Evolutionary conservation across 2,329 filamentous ascomycete genomes (phyloP), one percentile per base, ranked within the genome.

Genomic region (Clarireedia hainanense): DNA sequence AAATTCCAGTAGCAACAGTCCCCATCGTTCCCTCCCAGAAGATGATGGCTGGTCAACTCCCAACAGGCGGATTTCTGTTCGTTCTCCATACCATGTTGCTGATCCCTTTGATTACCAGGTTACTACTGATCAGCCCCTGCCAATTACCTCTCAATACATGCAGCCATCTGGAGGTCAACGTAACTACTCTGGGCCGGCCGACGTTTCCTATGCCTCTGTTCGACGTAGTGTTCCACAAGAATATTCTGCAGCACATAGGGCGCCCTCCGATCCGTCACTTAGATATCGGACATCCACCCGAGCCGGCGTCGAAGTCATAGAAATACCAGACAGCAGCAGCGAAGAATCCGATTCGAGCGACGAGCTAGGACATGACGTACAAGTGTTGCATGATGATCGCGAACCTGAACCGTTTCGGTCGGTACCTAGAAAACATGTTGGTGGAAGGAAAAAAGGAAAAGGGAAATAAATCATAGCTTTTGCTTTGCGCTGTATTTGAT

Each of bases 21-120:
- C 64, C 45, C 60, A 65, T 23, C 62, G 61, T 50, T 72, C 75
- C 17, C 68, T 78, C 24, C 74, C 74, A 30, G 76, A 80, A 53
- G 79, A 80, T 72, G 74, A 71, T 67, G 43, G 69, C 69, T 63
- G 71, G 75, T 56, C 74, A 66, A 50, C 72, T 69, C 26, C 66
- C 64, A 60, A 74, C 67, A 46, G 70, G 60, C 57, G 68, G 52
- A 62, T 58, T 51, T 66, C 66, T 26, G 55, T 60, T 17, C 12
- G 24, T 24, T 63, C 63, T 15, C 69, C 68, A 49, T 63, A 66
- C 50, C 61, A 65, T 52, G 55, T 54, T 39, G 57, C 67, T 45
- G 68, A 71, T 56, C 64, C 68, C 17, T 71, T 73, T 50, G 67
- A 70, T 30, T 74, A 72, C 61, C 71, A 73, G 62, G 64, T 61